phyloP scores from a whole-genome alignment of 495 filamentous ascomycete genomes.

The Aspergillus ostianus region DNA sequence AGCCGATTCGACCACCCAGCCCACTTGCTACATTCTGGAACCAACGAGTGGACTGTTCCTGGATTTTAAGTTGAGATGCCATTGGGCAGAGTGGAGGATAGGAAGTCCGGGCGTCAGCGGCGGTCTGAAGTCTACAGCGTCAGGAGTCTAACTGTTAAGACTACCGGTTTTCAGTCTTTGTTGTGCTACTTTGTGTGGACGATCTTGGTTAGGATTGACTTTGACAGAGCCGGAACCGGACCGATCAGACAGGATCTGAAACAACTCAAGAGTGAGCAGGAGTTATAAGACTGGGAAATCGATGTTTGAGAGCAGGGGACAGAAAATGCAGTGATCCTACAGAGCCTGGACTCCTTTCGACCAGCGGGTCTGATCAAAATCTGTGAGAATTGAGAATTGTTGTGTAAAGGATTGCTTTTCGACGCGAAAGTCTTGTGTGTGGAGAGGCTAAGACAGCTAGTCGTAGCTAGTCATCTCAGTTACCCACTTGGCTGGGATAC shows the following conservation, averaged over 20 bases:
- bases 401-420: neutral
- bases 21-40: neutral
- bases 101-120: too few relatives aligned
- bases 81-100: neutral
- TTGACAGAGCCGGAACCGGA: neutral
- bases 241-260: neutral
- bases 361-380: neutral
- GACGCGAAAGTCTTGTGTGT: neutral
- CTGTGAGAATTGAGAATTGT: neutral
- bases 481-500: neutral
- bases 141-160: neutral
- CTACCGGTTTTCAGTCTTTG: neutral
- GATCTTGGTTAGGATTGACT: neutral
- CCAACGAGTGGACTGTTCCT: neutral
- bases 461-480: neutral
- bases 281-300: neutral
- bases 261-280: neutral
- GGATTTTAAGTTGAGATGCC: neutral
- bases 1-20: neutral
- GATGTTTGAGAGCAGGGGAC: neutral
- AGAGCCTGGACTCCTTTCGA: neutral
- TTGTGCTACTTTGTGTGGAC: neutral
- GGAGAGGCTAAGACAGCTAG: neutral
- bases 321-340: neutral
- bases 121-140: too few relatives aligned